These are phyloP conservation scores for Arthrocladium fulminans DNA, from an alignment of 2,329 filamentous ascomycete species.

Conservation along the genomic window DNA sequence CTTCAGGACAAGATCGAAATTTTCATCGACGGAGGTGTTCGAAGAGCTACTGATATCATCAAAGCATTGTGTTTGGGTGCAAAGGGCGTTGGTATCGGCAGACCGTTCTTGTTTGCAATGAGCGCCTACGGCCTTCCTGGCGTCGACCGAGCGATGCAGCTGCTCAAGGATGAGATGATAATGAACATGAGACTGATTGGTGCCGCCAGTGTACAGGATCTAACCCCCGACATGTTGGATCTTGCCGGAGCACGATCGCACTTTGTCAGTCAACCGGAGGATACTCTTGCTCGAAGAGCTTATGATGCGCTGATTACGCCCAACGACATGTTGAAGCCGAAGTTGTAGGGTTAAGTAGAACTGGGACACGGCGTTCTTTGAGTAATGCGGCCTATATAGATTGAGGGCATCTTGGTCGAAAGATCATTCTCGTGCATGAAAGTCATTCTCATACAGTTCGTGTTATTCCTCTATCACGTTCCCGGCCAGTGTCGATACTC, in stretches of 20 bases:
- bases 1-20: constrained; percentile 73
- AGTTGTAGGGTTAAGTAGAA: constrained; percentile 26
- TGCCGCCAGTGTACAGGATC: constrained; percentile 61
- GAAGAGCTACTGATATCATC: constrained; percentile 85
- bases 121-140: constrained; percentile 78
- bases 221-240: constrained; percentile 76
- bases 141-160: constrained; percentile 83
- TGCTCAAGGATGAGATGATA: constrained; percentile 92
- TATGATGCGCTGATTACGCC: constrained; percentile 49
- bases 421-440: too few species aligned
- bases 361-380: not conserved
- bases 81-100: constrained; percentile 82
- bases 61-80: constrained; percentile 92
- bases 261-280: constrained; percentile 49
- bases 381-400: not conserved
- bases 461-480: too few species aligned
- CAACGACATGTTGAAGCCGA: constrained; percentile 39
- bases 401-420: too few species aligned
- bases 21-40: constrained; percentile 82
- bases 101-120: constrained; percentile 96
- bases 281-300: constrained; percentile 49
- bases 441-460: too few species aligned
- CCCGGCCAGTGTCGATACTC: too few species aligned
- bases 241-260: constrained; percentile 59
- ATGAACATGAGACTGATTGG: constrained; percentile 98